Conservation (phyloP, 2,329 filamentous ascomycete genomes). For the Chalaropsis thielavioides region DNA sequence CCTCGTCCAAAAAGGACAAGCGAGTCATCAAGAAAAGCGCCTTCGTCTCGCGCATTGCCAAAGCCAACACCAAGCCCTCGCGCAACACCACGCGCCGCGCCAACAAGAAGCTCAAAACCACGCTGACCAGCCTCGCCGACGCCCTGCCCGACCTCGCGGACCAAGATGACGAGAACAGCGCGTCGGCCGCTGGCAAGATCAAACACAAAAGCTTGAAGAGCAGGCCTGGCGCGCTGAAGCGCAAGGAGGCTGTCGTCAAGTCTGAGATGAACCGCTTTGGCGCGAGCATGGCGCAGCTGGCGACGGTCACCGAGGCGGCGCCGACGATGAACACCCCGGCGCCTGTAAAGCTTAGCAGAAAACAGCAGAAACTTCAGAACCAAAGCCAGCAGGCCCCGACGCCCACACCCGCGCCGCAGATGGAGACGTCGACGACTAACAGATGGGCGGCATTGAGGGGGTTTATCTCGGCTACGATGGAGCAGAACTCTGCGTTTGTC, state of each 20-base stretch:
- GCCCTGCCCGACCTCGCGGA: slow-evolving; percentile 53
- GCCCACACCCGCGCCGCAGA: slow-evolving; percentile 17
- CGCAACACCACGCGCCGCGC: slow-evolving; percentile 43
- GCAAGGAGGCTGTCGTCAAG: slow-evolving; percentile 64
- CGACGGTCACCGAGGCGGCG: slow-evolving; percentile 22
- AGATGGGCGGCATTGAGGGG: slow-evolving; percentile 70
- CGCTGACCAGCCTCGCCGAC: slow-evolving; percentile 61
- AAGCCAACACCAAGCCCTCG: slow-evolving; percentile 41
- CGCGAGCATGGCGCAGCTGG: slow-evolving; percentile 65
- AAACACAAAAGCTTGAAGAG: slow-evolving; percentile 60
- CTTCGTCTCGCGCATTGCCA: slow-evolving; percentile 64
- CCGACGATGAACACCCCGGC: neutral
- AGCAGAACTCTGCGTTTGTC: slow-evolving; percentile 65
- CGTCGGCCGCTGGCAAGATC: slow-evolving; percentile 44
- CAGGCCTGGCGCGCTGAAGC: slow-evolving; percentile 65
- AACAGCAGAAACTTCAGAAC: slow-evolving; percentile 8
- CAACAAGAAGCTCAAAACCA: slow-evolving; percentile 63
- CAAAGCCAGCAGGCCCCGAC: neutral
- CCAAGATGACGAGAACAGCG: slow-evolving; percentile 30
- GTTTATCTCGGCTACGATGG: slow-evolving; percentile 78
- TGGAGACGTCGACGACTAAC: slow-evolving; percentile 33
- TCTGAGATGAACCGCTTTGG: slow-evolving; percentile 74
- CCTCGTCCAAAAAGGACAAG: slow-evolving; percentile 69
- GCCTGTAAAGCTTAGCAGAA: slow-evolving; percentile 11
- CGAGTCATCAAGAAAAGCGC: slow-evolving; percentile 65